Percentiles rank a stretch among this genome's conserved stretches.
Evolutionary conservation across 2,329 filamentous ascomycete species (phyloP).

Genomic region (Nigrospora sphaerica): DNA sequence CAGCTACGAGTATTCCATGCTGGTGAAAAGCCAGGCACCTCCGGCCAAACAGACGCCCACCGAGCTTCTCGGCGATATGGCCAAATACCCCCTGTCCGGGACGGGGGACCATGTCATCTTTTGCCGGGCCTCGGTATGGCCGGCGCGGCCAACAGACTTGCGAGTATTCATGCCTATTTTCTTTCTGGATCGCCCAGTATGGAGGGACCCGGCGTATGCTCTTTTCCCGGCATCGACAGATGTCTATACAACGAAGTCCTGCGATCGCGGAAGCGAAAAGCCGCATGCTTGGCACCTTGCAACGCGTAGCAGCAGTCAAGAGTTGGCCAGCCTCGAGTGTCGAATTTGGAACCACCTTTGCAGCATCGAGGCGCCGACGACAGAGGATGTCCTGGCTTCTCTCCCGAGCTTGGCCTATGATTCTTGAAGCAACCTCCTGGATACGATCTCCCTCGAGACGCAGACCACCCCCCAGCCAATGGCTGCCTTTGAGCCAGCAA

Average conservation of each 20-base stretch:
- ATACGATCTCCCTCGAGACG: constrained; percentile 12
- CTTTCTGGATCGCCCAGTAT: constrained; percentile 20
- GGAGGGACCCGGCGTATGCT: constrained; percentile 9
- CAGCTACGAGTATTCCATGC: constrained; percentile 23
- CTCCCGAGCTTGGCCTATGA: constrained; percentile 16
- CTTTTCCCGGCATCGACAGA: constrained; percentile 11
- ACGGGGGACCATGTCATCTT: constrained; percentile 18
- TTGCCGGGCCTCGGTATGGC: constrained; percentile 27
- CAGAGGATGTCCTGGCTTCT: constrained; percentile 4
- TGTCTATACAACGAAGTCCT: constrained; percentile 3
- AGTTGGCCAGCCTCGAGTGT: constrained; percentile 19
- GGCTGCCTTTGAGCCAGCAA: constrained; percentile 18
- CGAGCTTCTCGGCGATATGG: constrained; percentile 12
- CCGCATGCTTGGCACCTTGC: background rate
- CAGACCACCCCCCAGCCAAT: constrained; percentile 1
- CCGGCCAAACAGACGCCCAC: background rate
- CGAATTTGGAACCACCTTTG: constrained; percentile 13
- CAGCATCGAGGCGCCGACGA: background rate
- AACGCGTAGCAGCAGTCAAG: constrained; percentile 2
- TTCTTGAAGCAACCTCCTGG: constrained; percentile 30
- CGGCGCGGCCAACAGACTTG: background rate
- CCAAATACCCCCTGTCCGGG: constrained; percentile 9
- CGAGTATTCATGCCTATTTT: constrained; percentile 12
- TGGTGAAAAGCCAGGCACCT: constrained; percentile 8
- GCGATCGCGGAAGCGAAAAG: background rate